Evolutionary conservation across 202 grass and related monocot species (phyloP).

Genomic region (Zoysia matrella): DNA sequence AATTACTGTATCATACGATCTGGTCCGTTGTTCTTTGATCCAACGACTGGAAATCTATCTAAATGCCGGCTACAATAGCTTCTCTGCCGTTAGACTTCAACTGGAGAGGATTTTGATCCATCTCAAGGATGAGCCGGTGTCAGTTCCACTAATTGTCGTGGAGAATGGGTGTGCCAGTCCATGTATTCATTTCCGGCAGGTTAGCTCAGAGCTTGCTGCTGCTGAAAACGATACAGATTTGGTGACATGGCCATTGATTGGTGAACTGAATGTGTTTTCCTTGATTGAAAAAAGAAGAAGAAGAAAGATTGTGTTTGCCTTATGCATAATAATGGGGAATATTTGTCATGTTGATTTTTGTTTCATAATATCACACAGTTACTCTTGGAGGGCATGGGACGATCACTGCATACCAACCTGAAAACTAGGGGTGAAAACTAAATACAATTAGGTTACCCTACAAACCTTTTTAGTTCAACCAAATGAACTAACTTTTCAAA

Average conservation of each 20-base stretch:
- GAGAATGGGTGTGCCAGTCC: constrained; percentile 95
- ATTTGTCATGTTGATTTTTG: constrained; percentile 24
- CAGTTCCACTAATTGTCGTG: constrained; percentile 82
- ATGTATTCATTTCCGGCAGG: constrained; percentile 93
- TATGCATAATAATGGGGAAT: too few relatives aligned
- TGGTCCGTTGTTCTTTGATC: too few relatives aligned
- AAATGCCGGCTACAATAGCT: too few relatives aligned
- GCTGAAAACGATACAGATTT: constrained; percentile 87
- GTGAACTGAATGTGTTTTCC: constrained; percentile 16
- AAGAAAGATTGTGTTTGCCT: too few relatives aligned
- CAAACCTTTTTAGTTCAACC: too few relatives aligned
- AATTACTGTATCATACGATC: too few relatives aligned
- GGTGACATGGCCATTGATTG: constrained; percentile 50
- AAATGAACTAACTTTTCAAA: too few relatives aligned
- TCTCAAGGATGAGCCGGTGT: constrained; percentile 61
- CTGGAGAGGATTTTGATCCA: neutral
- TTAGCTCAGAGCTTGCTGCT: constrained; percentile 95
- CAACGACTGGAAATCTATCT: too few relatives aligned
- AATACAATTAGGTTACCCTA: too few relatives aligned
- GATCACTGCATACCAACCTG: constrained; percentile 90
- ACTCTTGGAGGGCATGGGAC: constrained; percentile 96
- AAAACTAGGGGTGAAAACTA: constrained; percentile 38
- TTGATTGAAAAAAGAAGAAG: neutral
- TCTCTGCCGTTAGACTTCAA: too few relatives aligned
- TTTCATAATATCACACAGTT: constrained; percentile 52